Base-by-base conservation (phyloP, 305 asterid species). In the Nicotiana rustica region DNA sequence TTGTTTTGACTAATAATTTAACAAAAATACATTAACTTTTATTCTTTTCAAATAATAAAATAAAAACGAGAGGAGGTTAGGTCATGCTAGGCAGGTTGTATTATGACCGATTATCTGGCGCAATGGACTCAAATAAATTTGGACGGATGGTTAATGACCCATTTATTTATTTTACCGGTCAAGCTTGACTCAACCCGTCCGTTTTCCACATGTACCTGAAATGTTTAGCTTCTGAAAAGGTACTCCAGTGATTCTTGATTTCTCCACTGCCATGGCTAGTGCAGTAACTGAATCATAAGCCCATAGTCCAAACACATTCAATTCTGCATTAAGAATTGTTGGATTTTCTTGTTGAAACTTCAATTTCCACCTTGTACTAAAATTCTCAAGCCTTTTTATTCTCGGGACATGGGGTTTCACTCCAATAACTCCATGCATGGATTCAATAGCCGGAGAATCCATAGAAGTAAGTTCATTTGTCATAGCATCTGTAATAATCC, bases 371-470 rank as follows among this genome's bases (percentile, higher is more conserved):
- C 91, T 81, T 29, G 5, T 9, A 4, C 35, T 69, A 21, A 94
- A 92, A 21, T 47, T 65, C 1, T 66, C 71, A 6, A 91, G 86
- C 85, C 80, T 86, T n/a, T 64, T 25, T 0, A 87, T 84, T 25
- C 57, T 80, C 3, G 90, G 90, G n/a, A 85, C 81, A 68, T 89
- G 67, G n/a, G 94, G 91, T 77, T 77, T 83, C 29, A 94, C 89
- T 0, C 97, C 97, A 1, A 92, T 82, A 2, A 91, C 97, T 17
- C 97, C 97, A n/a, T 83, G 81, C 97, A 92, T 91, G 21, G 95
- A 85, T 25, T 84, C 86, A 25, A 84, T n/a, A 38, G 79, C 88
- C 18, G 88, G 59, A 49, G 70, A 68, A 85, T 85, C 86, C 67
- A 90, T n/a, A 1, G 80, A 71, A 31, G 47, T 67, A 41, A 91